A percentile compares a stretch with the other conserved stretches of the same genome.
Conservation (phyloP, 768 basidiomycete species). For the Mycena rebaudengoi region DNA sequence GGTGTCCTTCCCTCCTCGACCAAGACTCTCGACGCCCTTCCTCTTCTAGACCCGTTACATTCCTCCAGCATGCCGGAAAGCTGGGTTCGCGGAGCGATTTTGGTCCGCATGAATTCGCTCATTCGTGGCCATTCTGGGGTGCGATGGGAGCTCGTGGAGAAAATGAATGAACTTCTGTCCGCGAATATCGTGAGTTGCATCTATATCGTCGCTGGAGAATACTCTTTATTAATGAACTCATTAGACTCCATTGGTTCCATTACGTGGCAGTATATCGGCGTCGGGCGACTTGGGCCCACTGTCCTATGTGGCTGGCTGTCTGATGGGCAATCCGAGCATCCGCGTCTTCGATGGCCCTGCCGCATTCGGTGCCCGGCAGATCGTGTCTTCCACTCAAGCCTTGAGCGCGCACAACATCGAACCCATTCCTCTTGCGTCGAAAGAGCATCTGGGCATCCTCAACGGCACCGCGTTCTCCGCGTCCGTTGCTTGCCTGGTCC, state of each 20-base stretch:
- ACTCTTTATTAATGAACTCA: no score
- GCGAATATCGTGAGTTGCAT: no score
- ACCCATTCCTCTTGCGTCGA: conserved; percentile 73
- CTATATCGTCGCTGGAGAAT: no score
- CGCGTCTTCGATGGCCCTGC: conserved; percentile 69
- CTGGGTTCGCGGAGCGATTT: conserved; percentile 86
- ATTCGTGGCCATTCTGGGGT: conserved; percentile 90
- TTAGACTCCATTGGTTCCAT: conserved; percentile 83
- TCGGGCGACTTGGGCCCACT: conserved; percentile 86
- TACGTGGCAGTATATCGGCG: conserved; percentile 85
- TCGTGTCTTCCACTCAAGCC: conserved; percentile 65
- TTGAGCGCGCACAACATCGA: conserved; percentile 66
- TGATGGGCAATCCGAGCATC: conserved; percentile 84
- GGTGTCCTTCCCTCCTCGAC: conserved; percentile 76
- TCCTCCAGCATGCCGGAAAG: conserved; percentile 83
- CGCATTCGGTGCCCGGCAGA: conserved; percentile 56
- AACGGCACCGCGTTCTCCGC: conserved; percentile 91
- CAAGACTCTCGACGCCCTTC: conserved; percentile 59
- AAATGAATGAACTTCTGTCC: conserved; percentile 76
- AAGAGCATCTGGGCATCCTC: conserved; percentile 82
- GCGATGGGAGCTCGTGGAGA: conserved; percentile 80
- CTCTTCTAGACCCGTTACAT: conserved; percentile 73
- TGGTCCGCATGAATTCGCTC: conserved; percentile 89
- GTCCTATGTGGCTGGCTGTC: conserved; percentile 82
- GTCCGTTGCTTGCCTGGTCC: conserved; percentile 76